Conservation (phyloP, 2,329 filamentous ascomycete genomes). For the Clarireedia homoeocarpa region DNA sequence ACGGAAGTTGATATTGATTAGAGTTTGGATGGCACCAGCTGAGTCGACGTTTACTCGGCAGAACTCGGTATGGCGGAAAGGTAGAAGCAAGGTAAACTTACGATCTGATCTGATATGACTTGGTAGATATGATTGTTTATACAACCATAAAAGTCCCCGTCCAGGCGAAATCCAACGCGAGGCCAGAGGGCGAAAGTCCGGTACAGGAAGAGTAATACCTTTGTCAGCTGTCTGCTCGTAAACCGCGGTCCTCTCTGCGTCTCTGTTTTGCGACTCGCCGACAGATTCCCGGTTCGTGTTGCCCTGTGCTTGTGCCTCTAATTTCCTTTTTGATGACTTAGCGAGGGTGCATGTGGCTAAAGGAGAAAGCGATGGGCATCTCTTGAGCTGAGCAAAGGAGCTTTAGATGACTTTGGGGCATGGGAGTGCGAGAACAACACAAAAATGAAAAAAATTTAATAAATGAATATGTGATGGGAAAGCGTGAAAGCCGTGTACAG, state of each 20-base stretch:
- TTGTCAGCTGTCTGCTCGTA: neutral
- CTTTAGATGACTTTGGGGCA: neutral
- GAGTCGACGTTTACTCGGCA: neutral
- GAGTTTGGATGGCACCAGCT: neutral
- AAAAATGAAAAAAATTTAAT: no score
- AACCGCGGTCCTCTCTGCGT: neutral
- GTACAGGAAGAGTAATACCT: no score
- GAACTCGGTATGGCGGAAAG: neutral
- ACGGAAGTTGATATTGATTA: neutral
- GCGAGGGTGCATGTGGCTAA: slow-evolving; percentile 21
- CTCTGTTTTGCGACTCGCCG: neutral
- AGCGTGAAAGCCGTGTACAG: neutral
- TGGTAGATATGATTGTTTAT: neutral
- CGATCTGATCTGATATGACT: neutral
- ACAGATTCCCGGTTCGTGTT: neutral
- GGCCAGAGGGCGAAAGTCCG: no score
- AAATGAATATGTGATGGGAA: neutral
- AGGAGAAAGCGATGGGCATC: slow-evolving; percentile 11
- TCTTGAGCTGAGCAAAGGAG: neutral
- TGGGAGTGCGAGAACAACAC: neutral
- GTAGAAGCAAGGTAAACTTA: no score
- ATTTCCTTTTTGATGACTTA: slow-evolving; percentile 27
- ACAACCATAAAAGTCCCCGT: neutral
- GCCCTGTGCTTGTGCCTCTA: slow-evolving; percentile 12
- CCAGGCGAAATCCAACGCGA: neutral